Evolutionary conservation across 495 filamentous ascomycete genomes (phyloP), one percentile per base, ranked within the genome.

Genomic region (Hypoxylon lienhwacheense): DNA sequence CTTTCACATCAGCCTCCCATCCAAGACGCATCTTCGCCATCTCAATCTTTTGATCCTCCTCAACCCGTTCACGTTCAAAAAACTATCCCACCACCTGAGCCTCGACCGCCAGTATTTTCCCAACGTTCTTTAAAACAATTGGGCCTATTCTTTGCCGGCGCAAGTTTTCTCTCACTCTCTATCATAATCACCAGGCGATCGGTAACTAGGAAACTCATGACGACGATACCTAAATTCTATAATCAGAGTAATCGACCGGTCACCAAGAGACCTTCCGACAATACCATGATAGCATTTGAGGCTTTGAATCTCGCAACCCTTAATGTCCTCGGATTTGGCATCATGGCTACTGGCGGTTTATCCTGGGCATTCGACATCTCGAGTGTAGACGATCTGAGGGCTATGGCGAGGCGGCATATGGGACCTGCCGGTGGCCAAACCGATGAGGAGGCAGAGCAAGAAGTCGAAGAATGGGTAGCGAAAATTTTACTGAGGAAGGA

Each of bases 251-350:
- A 80, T 55, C 66, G 66, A 46, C 40, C 59, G 4, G 51, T 45
- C 22, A 33, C 7, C 16, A 67, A 55, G 29, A 42, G 58, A 5
- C 14, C 31, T 21, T 59, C 61, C 58, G 53, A 63, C 61, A 62
- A 37, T 59, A 55, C 59, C 19, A 53, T 81, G 21, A 82, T 91
- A 15, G 90, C 90, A 0, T 65, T 89, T 33, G 84, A 92, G 66
- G 91, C 91, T 4, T 72, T 96, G 7, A 85, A 82, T 41, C 67
- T 95, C n/a, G 90, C 91, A 0, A 93, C 90, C 0, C 73, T 95
- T 48, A 92, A 93, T 59, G 85, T 89, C 3, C 17, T 85, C 17
- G 85, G 82, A 47, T 79, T 89, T 31, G 78, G 73, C 7, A 84
- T 93, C 69, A 83, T 89, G 80, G 63, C 70, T 10, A 73, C 73